A percentile compares a stretch with the other conserved stretches of the same genome.
Evolutionary conservation across 208 protist genomes (phyloP).

Genomic region (Angomonas ambiguus): DNA sequence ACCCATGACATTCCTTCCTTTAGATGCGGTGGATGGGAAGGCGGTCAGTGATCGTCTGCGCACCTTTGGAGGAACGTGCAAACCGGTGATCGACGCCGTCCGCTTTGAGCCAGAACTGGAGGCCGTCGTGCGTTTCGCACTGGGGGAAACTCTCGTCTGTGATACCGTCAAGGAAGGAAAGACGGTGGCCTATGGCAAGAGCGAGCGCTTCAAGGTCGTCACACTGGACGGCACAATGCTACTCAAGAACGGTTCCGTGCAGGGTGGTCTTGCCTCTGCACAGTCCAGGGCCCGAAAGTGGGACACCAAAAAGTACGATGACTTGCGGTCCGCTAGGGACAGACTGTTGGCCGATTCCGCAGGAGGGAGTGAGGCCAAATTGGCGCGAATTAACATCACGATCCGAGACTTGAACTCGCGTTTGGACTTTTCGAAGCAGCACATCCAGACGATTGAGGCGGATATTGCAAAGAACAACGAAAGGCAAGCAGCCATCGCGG

Average conservation of each 20-base stretch:
- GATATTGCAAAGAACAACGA: constrained; percentile 32
- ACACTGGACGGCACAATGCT: constrained; percentile 95
- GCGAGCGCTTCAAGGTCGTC: constrained; percentile 91
- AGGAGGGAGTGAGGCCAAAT: constrained; percentile 58
- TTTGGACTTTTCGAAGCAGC: constrained; percentile 47
- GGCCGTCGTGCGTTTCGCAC: constrained; percentile 91
- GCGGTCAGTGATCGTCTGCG: constrained; percentile 89
- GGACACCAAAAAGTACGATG: constrained; percentile 90
- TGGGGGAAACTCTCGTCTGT: constrained; percentile 96
- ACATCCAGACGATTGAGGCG: constrained; percentile 36
- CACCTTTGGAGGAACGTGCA: constrained; percentile 86
- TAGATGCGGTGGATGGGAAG: constrained; percentile 90
- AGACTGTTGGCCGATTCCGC: constrained; percentile 60
- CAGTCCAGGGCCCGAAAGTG: constrained; percentile 87
- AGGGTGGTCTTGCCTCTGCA: constrained; percentile 88
- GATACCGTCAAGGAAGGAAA: constrained; percentile 92
- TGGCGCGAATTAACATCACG: constrained; percentile 59
- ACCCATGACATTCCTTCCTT: constrained; percentile 95
- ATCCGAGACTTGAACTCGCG: constrained; percentile 65
- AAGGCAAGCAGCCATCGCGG: constrained; percentile 29
- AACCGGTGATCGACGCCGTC: constrained; percentile 93
- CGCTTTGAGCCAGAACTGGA: constrained; percentile 80
- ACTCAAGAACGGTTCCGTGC: constrained; percentile 94
- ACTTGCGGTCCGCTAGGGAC: constrained; percentile 66
- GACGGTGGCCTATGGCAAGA: constrained; percentile 72